Percentiles rank a stretch among this genome's conserved stretches.
Evolutionary conservation across 306 rosid species (phyloP).

Genomic region (Rosa lucieae): DNA sequence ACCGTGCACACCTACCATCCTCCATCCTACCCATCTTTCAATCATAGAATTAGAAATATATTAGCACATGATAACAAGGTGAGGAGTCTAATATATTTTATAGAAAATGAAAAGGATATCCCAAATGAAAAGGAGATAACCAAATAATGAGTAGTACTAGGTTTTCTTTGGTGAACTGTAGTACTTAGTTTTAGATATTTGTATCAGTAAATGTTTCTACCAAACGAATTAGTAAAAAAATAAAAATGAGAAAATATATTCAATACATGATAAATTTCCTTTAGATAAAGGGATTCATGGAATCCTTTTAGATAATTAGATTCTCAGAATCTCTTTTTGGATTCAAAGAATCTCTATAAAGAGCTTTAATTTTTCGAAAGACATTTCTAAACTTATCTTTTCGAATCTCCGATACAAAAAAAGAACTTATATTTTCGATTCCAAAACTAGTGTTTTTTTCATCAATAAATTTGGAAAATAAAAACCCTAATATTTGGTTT

Average conservation of each 20-base stretch:
- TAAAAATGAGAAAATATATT: too few species aligned
- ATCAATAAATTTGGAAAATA: neutral
- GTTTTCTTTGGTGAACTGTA: too few species aligned
- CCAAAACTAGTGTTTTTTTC: neutral
- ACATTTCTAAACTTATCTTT: neutral
- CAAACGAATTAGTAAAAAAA: too few species aligned
- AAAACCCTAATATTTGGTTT: too few species aligned
- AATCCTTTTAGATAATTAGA: neutral
- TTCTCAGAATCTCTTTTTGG: neutral
- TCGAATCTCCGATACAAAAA: neutral
- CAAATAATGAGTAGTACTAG: too few species aligned
- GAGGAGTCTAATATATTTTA: too few species aligned
- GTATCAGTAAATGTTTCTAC: neutral
- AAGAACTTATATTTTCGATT: neutral
- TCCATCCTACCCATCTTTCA: neutral
- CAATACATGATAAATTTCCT: neutral
- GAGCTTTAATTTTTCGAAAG: neutral
- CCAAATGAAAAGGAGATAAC: neutral
- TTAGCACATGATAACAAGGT: neutral
- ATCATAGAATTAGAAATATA: neutral
- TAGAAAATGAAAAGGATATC: too few species aligned
- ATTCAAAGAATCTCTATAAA: neutral
- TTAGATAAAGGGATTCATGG: neutral
- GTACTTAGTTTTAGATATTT: too few species aligned
- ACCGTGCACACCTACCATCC: neutral